Percentiles rank a stretch among this genome's conserved stretches.
These are phyloP conservation scores for Peronospora destructor DNA, from an alignment of 352 stramenopile genomes.

Conservation along the genomic window DNA sequence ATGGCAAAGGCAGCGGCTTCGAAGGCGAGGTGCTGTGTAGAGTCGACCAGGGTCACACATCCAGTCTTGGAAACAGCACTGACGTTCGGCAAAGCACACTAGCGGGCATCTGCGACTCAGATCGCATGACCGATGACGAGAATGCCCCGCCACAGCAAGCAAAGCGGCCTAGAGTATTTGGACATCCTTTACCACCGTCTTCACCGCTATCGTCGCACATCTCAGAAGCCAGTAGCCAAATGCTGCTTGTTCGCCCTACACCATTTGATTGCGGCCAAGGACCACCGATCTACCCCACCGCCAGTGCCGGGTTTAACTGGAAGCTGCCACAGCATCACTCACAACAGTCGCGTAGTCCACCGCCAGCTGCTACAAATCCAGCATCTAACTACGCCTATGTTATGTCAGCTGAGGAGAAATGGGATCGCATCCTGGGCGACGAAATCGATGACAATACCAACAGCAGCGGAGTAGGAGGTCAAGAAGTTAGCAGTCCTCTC, in stretches of 20 bases:
- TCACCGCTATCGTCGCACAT: conserved; percentile 15
- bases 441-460: conserved; percentile 29
- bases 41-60: conserved; percentile 27
- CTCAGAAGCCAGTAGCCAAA: conserved; percentile 16
- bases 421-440: conserved; percentile 52
- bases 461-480: conserved; percentile 7
- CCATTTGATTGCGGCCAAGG: conserved; percentile 23
- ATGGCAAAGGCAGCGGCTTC: conserved; percentile 57
- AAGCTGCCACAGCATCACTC: conserved; percentile 16
- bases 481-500: conserved; percentile 3
- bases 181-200: conserved; percentile 7
- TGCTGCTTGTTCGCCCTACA: conserved; percentile 24
- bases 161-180: conserved; percentile 22
- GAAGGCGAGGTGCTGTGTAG: conserved; percentile 57
- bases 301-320: conserved; percentile 8
- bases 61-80: conserved; percentile 10
- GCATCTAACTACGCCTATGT: conserved; percentile 21
- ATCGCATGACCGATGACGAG: conserved; percentile 19
- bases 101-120: conserved; percentile 2
- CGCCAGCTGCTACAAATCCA: conserved; percentile 5
- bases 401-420: conserved; percentile 56
- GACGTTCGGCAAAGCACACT: conserved; percentile 3
- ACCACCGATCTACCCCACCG: neutral
- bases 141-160: conserved; percentile 12
- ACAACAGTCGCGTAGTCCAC: conserved; percentile 10